Evolutionary conservation across 148 eudicot species (phyloP).

Genomic region (Rhododendron williamsianum): DNA sequence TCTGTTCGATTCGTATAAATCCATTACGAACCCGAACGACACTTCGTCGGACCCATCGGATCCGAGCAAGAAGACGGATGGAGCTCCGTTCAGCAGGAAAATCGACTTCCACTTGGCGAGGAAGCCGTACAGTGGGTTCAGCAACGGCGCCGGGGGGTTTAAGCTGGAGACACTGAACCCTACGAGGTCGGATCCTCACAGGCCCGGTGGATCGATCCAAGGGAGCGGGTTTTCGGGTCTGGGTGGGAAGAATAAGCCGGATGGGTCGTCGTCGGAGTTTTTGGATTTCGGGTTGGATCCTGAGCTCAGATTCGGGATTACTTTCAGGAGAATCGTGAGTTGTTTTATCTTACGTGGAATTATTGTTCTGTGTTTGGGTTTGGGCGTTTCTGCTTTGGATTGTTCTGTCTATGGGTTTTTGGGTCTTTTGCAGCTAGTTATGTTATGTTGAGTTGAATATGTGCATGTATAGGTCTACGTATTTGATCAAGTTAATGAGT

Average conservation of each 20-base stretch:
- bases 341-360: not conserved
- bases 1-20: not conserved
- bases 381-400: not conserved
- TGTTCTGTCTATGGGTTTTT: not conserved
- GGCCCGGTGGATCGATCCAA: not conserved
- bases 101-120: constrained; percentile 54
- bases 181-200: constrained; percentile 2
- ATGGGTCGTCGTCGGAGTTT: constrained; percentile 26
- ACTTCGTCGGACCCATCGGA: not conserved
- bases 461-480: not conserved
- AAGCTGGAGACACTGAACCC: constrained; percentile 63
- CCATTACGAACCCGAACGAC: not conserved
- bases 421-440: not conserved
- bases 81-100: constrained; percentile 16
- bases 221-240: not conserved
- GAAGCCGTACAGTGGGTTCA: constrained; percentile 32
- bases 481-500: not conserved
- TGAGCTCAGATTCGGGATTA: constrained; percentile 45
- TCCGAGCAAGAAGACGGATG: not conserved
- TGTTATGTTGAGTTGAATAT: not conserved
- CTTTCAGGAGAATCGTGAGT: constrained; percentile 61
- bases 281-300: constrained; percentile 43
- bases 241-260: constrained; percentile 15
- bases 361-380: not conserved
- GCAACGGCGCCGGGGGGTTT: constrained; percentile 27